Conservation (phyloP, 805 yeast species). For the Cyberlindnera mississippiensis region DNA sequence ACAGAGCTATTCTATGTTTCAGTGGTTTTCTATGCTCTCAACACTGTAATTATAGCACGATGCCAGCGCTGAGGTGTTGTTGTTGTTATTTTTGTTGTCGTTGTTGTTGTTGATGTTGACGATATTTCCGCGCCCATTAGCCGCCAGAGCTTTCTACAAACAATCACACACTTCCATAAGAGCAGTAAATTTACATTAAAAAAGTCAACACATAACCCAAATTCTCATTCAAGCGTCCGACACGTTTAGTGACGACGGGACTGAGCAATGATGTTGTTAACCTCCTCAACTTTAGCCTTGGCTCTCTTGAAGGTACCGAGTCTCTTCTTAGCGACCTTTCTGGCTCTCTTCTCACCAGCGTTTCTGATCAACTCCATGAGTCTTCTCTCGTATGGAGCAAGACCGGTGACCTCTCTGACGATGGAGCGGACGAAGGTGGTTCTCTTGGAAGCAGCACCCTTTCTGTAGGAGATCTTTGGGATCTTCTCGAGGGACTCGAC, state of each 20-base stretch:
- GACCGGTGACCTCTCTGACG: conserved; percentile 96
- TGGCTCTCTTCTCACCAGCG: conserved; percentile 99
- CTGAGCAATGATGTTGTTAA: conserved; percentile 94
- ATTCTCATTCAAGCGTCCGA: not conserved
- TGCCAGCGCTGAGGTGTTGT: too few species aligned
- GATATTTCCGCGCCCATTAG: too few species aligned
- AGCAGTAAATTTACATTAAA: conserved; percentile 23
- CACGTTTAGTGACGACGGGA: conserved; percentile 80
- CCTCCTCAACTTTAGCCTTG: conserved; percentile 98
- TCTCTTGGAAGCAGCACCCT: conserved; percentile 96
- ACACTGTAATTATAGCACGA: too few species aligned
- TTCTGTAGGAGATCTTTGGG: conserved; percentile 90
- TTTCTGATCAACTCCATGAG: conserved; percentile 98
- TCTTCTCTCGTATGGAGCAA: conserved; percentile 99
- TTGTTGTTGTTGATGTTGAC: too few species aligned
- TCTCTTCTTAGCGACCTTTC: conserved; percentile 99
- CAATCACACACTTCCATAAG: conserved; percentile 6
- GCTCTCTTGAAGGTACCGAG: conserved; percentile 99
- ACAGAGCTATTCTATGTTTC: too few species aligned
- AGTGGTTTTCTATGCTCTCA: too few species aligned
- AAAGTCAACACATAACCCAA: conserved; percentile 16
- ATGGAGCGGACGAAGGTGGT: conserved; percentile 91
- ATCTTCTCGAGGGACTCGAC: conserved; percentile 81
- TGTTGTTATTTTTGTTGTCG: too few species aligned
- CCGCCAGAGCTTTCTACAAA: conserved; percentile 1